These are phyloP conservation scores for Fusarium sp. DNA, from an alignment of 2,329 filamentous ascomycete species.

Conservation along the genomic window DNA sequence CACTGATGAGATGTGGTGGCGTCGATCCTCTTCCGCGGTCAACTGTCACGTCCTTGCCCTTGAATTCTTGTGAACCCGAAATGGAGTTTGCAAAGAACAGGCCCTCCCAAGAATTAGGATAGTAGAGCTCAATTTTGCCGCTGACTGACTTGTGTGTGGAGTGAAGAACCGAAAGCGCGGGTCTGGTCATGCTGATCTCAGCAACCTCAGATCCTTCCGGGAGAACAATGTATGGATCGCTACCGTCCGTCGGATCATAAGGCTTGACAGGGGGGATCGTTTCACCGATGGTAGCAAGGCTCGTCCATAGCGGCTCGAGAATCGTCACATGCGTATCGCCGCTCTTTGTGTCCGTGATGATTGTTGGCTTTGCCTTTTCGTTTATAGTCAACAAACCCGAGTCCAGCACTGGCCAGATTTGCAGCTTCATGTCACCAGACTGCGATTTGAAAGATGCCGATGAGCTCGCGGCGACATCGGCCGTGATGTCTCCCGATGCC, in stretches of 20 bases:
- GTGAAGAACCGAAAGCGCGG: conserved; percentile 49
- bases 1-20: conserved; percentile 46
- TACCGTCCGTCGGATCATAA: conserved; percentile 32
- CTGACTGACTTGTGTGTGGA: conserved; percentile 57
- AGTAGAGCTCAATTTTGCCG: conserved; percentile 54
- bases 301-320: conserved; percentile 56
- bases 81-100: conserved; percentile 51
- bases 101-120: conserved; percentile 62
- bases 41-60: conserved; percentile 56
- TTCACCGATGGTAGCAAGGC: conserved; percentile 8
- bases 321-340: conserved; percentile 53
- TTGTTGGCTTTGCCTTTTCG: conserved; percentile 32
- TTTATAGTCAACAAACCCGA: conserved; percentile 10
- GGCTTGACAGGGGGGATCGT: conserved; percentile 20
- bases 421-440: conserved; percentile 53
- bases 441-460: conserved; percentile 49
- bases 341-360: conserved; percentile 57
- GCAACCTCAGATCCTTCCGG: neutral
- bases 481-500: conserved; percentile 55
- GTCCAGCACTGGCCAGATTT: conserved; percentile 56
- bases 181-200: neutral
- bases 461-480: conserved; percentile 52
- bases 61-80: conserved; percentile 51
- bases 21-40: conserved; percentile 45
- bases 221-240: conserved; percentile 31